Percentiles rank a stretch among this genome's conserved stretches.
Evolutionary conservation across 768 basidiomycete genomes (phyloP).

Genomic region (Lentinula detonsa): DNA sequence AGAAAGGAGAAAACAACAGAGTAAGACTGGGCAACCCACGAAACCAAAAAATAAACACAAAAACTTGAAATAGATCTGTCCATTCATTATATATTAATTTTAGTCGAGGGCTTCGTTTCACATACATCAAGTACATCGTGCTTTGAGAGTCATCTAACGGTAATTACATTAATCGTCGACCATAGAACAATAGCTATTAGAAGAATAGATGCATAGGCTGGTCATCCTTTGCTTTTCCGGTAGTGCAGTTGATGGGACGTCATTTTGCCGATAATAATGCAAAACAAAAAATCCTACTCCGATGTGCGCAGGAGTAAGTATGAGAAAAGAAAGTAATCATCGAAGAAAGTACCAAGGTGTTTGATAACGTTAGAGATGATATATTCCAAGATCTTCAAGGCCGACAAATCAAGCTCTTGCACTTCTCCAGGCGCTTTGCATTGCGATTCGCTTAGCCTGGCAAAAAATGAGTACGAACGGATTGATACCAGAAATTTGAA

Average conservation of each 20-base stretch:
- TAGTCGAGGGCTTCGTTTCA: background rate
- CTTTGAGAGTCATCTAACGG: background rate
- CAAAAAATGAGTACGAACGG: constrained; percentile 5
- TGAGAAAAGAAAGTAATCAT: background rate
- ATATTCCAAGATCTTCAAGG: background rate
- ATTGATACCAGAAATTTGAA: constrained; percentile 12
- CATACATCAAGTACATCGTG: background rate
- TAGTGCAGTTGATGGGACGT: background rate
- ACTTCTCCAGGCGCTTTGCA: constrained; percentile 88
- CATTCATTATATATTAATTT: background rate
- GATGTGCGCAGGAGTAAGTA: background rate
- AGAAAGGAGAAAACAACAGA: background rate
- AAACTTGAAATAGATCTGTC: background rate
- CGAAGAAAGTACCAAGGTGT: background rate
- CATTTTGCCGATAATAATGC: background rate
- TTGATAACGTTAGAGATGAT: background rate
- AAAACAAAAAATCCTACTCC: background rate
- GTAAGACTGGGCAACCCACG: background rate
- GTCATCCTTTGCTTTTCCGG: background rate
- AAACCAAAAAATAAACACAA: background rate
- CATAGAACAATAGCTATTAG: background rate
- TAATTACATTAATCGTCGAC: background rate
- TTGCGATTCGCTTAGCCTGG: constrained; percentile 76
- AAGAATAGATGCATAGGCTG: background rate
- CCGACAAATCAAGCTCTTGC: constrained; percentile 37